These are phyloP conservation scores for Malania oleifera DNA, from an alignment of 164 flowering plant genomes.

Conservation along the genomic window DNA sequence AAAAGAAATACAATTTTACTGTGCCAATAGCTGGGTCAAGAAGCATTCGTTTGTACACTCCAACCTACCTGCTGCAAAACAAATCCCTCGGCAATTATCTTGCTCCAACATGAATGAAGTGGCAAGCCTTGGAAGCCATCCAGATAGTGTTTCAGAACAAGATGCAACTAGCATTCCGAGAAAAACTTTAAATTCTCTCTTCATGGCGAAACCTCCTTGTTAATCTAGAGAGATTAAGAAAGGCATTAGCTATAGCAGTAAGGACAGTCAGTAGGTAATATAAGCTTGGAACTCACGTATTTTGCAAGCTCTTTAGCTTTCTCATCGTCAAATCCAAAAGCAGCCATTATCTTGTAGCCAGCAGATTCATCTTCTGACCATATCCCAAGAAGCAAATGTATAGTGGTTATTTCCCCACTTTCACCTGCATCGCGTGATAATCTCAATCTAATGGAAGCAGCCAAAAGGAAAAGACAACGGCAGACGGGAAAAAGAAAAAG, in stretches of 20 bases:
- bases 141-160: too few relatives aligned
- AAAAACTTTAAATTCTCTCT: too few relatives aligned
- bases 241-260: background rate
- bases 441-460: background rate
- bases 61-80: too few relatives aligned
- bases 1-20: too few relatives aligned
- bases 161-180: too few relatives aligned
- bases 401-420: slow-evolving; percentile 46
- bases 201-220: slow-evolving; percentile 8
- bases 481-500: background rate
- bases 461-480: background rate
- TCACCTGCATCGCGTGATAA: slow-evolving; percentile 30
- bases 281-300: slow-evolving; percentile 28
- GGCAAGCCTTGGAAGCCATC: too few relatives aligned
- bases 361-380: slow-evolving; percentile 52
- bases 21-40: too few relatives aligned
- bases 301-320: slow-evolving; percentile 53
- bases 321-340: slow-evolving; percentile 50
- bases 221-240: slow-evolving; percentile 24
- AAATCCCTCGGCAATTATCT: too few relatives aligned
- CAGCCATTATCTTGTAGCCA: slow-evolving; percentile 43
- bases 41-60: too few relatives aligned
- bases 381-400: slow-evolving; percentile 51
- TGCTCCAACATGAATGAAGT: too few relatives aligned
- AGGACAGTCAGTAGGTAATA: background rate